phyloP scores from a whole-genome alignment of 2,329 filamentous ascomycete genomes.

The Colletotrichum sp. region DNA sequence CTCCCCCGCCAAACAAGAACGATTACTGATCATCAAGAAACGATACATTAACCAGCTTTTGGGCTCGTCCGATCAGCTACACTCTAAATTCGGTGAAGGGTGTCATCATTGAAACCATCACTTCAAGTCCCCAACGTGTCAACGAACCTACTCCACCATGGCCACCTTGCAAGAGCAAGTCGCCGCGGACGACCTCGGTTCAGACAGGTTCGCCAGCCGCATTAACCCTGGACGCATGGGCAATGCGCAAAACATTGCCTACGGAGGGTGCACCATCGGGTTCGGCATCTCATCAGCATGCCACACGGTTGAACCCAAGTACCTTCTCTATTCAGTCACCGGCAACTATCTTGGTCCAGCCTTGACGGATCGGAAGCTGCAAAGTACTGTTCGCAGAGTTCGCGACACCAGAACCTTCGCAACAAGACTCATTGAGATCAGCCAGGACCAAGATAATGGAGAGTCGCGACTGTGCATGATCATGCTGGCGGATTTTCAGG shows the following conservation, averaged over 20 bases:
- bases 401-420: slow-evolving; percentile 53
- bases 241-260: slow-evolving; percentile 40
- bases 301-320: slow-evolving; percentile 36
- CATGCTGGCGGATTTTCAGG: slow-evolving; percentile 52
- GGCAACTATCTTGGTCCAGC: slow-evolving; percentile 54
- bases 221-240: slow-evolving; percentile 33
- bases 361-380: slow-evolving; percentile 40
- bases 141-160: neutral
- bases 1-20: neutral
- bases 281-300: slow-evolving; percentile 46
- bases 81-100: neutral
- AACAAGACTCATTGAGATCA: slow-evolving; percentile 50
- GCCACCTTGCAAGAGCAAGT: slow-evolving; percentile 13
- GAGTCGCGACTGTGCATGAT: slow-evolving; percentile 43
- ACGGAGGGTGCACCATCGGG: slow-evolving; percentile 48
- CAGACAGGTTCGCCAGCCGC: slow-evolving; percentile 29
- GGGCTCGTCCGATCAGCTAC: neutral
- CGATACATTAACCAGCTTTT: neutral
- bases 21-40: slow-evolving; percentile 1
- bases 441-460: slow-evolving; percentile 43
- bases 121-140: neutral
- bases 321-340: slow-evolving; percentile 49
- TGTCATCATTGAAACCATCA: neutral
- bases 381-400: slow-evolving; percentile 37
- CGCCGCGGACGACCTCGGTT: slow-evolving; percentile 3